Percentiles rank a stretch among this genome's conserved stretches.
These are phyloP conservation scores for Linum usitatissimum DNA, from an alignment of 345 rosid species.

Conservation along the genomic window DNA sequence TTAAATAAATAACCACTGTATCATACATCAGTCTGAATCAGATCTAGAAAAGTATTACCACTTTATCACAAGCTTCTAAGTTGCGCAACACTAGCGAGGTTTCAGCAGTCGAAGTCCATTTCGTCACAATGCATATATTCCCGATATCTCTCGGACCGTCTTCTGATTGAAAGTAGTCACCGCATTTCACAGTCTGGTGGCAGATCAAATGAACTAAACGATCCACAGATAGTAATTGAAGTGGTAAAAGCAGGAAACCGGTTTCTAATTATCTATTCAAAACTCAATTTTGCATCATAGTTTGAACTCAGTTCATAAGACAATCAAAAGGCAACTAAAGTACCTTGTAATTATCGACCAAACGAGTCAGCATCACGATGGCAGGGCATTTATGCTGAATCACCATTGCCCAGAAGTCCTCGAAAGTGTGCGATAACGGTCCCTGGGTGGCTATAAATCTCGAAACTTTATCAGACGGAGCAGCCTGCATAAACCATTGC, in stretches of 20 bases:
- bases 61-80: constrained; percentile 63
- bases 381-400: constrained; percentile 66
- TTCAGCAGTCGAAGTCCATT: constrained; percentile 45
- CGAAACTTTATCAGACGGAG: constrained; percentile 48
- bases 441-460: constrained; percentile 89
- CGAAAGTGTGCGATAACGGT: constrained; percentile 58
- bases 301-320: not conserved
- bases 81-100: constrained; percentile 57
- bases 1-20: not conserved
- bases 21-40: not conserved
- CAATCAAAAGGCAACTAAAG: not conserved
- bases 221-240: not conserved
- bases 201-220: not conserved
- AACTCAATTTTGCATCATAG: too few relatives aligned
- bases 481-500: constrained; percentile 37
- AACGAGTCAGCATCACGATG: constrained; percentile 78
- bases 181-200: constrained; percentile 65
- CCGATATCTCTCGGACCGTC: constrained; percentile 78
- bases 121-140: constrained; percentile 41
- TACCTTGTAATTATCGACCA: constrained; percentile 65
- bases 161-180: constrained; percentile 74
- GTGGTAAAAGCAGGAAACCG: not conserved
- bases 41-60: constrained; percentile 29
- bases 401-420: constrained; percentile 96
- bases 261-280: not conserved